phyloP scores from a whole-genome alignment of 257 asterid genomes.

The Fraxinus quadrangulata region DNA sequence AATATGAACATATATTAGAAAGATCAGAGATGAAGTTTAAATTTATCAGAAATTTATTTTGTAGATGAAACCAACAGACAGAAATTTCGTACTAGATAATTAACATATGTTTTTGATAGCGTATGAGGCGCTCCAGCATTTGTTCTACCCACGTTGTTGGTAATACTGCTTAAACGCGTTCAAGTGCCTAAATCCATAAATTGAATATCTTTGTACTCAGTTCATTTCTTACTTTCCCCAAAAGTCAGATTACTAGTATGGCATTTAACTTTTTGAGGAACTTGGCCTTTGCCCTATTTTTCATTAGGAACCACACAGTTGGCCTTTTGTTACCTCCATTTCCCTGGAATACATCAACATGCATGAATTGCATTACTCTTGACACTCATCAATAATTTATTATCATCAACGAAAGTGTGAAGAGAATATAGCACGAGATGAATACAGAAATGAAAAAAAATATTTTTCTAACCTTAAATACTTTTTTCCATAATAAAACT shows the following conservation, averaged over 20 bases:
- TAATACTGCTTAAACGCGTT: not conserved
- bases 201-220: not conserved
- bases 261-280: not conserved
- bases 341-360: not conserved
- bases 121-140: not conserved
- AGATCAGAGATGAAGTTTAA: not conserved
- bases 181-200: not conserved
- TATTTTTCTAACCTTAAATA: not conserved
- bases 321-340: not conserved
- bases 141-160: not conserved
- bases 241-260: not conserved
- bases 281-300: not conserved
- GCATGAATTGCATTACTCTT: not conserved
- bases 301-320: not conserved
- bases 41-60: not conserved
- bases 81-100: too few species aligned
- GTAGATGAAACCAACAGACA: not conserved
- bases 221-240: not conserved
- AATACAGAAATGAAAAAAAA: not conserved
- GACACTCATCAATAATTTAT: not conserved
- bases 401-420: not conserved
- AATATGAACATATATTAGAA: not conserved
- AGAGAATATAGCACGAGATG: not conserved
- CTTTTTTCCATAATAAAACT: not conserved
- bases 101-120: not conserved